A percentile compares a stretch with the other conserved stretches of the same genome.
Conservation (phyloP, 106 monocot genomes). For the Gastrodia elata region DNA sequence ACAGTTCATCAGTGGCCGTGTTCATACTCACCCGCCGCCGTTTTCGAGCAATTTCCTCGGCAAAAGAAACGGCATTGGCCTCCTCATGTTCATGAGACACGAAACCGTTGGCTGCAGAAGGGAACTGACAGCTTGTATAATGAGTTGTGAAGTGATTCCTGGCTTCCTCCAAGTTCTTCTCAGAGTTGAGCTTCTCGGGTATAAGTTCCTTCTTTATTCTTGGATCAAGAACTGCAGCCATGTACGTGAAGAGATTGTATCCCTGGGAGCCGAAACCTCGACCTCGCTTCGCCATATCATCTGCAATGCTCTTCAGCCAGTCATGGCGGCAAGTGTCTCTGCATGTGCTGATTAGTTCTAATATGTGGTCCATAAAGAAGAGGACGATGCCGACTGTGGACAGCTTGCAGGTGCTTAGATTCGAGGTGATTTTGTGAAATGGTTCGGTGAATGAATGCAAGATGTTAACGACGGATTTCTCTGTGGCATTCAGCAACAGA, state of each 20-base stretch:
- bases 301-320: slow-evolving; percentile 67
- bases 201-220: slow-evolving; percentile 79
- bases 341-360: slow-evolving; percentile 52
- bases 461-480: slow-evolving; percentile 41
- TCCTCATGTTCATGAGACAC: slow-evolving; percentile 17
- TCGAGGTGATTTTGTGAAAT: slow-evolving; percentile 71
- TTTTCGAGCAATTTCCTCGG: slow-evolving; percentile 87
- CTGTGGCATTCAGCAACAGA: slow-evolving; percentile 32
- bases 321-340: slow-evolving; percentile 50
- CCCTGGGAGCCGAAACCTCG: slow-evolving; percentile 36
- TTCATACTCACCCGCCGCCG: slow-evolving; percentile 34
- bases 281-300: slow-evolving; percentile 43
- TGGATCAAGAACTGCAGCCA: slow-evolving; percentile 75
- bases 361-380: slow-evolving; percentile 87
- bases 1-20: slow-evolving; percentile 53
- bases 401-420: slow-evolving; percentile 60
- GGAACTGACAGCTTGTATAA: slow-evolving; percentile 34
- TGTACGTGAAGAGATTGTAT: slow-evolving; percentile 62
- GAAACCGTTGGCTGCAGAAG: neutral
- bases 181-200: slow-evolving; percentile 67
- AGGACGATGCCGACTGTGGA: slow-evolving; percentile 64
- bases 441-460: slow-evolving; percentile 64
- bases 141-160: slow-evolving; percentile 43
- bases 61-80: slow-evolving; percentile 49
- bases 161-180: slow-evolving; percentile 80